Evolutionary conservation across 805 yeast species (phyloP).

Genomic region (Brettanomyces anomalus): DNA sequence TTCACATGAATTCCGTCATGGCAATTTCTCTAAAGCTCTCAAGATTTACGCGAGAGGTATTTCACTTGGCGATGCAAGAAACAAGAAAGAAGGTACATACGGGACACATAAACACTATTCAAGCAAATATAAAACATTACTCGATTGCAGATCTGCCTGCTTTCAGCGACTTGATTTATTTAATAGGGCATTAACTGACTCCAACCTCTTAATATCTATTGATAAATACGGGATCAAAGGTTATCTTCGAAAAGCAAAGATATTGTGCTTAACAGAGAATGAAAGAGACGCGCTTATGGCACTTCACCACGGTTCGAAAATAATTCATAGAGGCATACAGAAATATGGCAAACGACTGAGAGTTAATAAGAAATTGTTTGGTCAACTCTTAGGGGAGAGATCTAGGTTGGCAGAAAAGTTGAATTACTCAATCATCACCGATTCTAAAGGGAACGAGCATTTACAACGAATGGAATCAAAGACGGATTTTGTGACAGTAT

Average conservation of each 20-base stretch:
- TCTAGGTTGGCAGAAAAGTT: conserved; percentile 3
- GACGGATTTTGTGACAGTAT: conserved; percentile 13
- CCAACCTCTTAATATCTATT: conserved; percentile 22
- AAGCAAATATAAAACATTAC: conserved; percentile 10
- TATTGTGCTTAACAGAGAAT: conserved; percentile 19
- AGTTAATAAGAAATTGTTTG: conserved; percentile 27
- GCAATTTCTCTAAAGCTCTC: conserved; percentile 15
- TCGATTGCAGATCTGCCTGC: conserved; percentile 43
- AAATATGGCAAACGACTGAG: conserved; percentile 16
- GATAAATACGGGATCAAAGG: conserved; percentile 44
- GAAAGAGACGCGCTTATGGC: conserved; percentile 28
- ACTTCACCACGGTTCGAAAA: conserved; percentile 29
- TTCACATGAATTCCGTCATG: conserved; percentile 10
- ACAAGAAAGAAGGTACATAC: conserved; percentile 1
- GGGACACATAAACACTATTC: conserved; percentile 3
- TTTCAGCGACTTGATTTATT: conserved; percentile 30
- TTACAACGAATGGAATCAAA: neutral
- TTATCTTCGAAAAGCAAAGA: conserved; percentile 35
- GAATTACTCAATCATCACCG: neutral
- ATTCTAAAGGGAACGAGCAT: neutral
- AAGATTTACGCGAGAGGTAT: conserved; percentile 14
- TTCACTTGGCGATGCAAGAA: conserved; percentile 5
- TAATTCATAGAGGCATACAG: conserved; percentile 26
- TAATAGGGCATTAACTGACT: conserved; percentile 30
- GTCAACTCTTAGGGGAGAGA: conserved; percentile 15